Conservation (phyloP, 352 stramenopile species). For the Ophiocytium majus region DNA sequence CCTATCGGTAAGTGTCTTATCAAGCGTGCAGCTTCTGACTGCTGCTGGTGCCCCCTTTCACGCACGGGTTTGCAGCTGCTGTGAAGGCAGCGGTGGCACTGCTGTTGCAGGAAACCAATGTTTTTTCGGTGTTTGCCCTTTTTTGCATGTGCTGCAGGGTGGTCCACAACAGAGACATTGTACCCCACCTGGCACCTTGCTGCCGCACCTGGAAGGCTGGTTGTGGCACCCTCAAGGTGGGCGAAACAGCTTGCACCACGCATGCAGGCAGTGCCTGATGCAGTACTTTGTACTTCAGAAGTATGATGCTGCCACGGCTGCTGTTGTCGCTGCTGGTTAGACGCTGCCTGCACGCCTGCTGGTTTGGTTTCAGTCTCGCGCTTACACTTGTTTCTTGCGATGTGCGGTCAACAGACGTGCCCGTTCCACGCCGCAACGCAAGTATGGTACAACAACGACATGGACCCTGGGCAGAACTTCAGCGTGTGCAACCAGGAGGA, state of each 20-base stretch:
- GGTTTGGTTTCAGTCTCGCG: no score
- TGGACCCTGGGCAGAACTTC: background rate
- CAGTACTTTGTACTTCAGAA: no score
- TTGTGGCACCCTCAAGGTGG: no score
- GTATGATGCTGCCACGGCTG: no score
- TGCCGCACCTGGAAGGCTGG: conserved; percentile 32
- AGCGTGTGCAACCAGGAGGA: no score
- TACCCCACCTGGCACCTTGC: conserved; percentile 50
- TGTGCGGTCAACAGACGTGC: background rate
- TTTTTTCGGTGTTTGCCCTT: conserved; percentile 8
- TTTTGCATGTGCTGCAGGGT: conserved; percentile 24
- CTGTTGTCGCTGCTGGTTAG: no score
- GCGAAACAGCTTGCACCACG: no score
- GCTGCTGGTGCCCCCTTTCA: conserved; percentile 16
- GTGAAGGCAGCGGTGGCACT: background rate
- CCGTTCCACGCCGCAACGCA: background rate
- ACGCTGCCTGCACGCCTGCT: no score
- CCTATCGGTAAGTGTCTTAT: conserved; percentile 15
- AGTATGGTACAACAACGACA: conserved; percentile 15
- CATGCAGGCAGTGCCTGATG: no score
- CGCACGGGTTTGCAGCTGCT: background rate
- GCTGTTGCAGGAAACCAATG: background rate
- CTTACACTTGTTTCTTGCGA: background rate
- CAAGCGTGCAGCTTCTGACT: conserved; percentile 1
- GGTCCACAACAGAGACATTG: conserved; percentile 47